These are phyloP conservation scores for Grosmannia serpens DNA, from an alignment of 2,329 filamentous ascomycete species.

Conservation along the genomic window DNA sequence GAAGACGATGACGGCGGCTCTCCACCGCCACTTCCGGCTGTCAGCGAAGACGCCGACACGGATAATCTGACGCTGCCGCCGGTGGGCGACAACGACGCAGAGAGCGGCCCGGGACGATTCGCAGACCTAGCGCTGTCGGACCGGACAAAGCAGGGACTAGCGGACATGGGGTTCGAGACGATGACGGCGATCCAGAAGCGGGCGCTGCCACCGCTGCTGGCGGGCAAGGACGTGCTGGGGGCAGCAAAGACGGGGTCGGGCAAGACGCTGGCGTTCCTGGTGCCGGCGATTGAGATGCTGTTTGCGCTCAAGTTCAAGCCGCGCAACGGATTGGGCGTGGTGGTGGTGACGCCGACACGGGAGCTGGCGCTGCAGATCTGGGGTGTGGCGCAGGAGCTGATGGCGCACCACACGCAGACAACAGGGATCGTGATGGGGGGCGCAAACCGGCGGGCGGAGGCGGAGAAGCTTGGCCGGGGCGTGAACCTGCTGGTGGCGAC, in stretches of 20 bases:
- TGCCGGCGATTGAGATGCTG: constrained; percentile 90
- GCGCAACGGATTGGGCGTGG: constrained; percentile 82
- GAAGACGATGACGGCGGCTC: constrained; percentile 10
- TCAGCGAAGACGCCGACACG: constrained; percentile 23
- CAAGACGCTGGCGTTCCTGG: constrained; percentile 88
- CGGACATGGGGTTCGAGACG: constrained; percentile 83
- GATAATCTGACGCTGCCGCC: constrained; percentile 39
- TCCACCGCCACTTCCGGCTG: neutral
- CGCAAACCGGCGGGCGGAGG: constrained; percentile 81
- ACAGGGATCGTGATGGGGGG: constrained; percentile 70
- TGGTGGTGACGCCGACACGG: constrained; percentile 85
- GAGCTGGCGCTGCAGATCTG: constrained; percentile 95
- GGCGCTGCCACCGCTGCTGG: constrained; percentile 77
- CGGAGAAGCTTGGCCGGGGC: constrained; percentile 86
- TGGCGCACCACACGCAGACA: constrained; percentile 86
- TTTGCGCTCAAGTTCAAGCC: constrained; percentile 87
- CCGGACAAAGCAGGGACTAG: constrained; percentile 77
- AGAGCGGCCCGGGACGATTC: constrained; percentile 45
- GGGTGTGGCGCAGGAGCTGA: constrained; percentile 83
- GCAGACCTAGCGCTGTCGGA: constrained; percentile 74
- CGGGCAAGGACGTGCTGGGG: constrained; percentile 80
- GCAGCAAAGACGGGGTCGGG: constrained; percentile 89
- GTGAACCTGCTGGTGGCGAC: constrained; percentile 93
- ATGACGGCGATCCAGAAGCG: constrained; percentile 94
- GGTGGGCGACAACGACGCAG: constrained; percentile 48